Percentiles rank a stretch among this genome's conserved stretches.
Conservation (phyloP, 495 filamentous ascomycete species). For the Aspergillus incahuasiensis region DNA sequence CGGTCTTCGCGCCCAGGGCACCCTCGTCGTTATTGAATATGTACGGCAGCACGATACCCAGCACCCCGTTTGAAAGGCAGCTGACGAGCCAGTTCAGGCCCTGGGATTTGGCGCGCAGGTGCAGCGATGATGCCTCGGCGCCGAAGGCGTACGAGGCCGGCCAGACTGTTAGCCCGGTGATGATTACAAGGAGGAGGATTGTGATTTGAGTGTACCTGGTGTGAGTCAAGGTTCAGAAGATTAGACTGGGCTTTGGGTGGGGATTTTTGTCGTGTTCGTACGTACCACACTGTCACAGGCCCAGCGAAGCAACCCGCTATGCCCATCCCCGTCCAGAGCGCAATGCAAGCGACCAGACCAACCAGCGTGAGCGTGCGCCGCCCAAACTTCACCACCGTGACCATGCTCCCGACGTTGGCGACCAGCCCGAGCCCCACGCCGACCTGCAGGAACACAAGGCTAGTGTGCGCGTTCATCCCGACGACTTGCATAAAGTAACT, state of each 20-base stretch:
- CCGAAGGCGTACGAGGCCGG: constrained; percentile 33
- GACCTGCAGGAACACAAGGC: constrained; percentile 29
- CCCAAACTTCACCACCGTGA: constrained; percentile 25
- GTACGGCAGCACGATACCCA: constrained; percentile 30
- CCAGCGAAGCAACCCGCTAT: constrained; percentile 31
- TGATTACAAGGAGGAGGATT: constrained; percentile 24
- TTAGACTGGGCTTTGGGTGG: too few species aligned
- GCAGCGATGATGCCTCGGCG: constrained; percentile 29
- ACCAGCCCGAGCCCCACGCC: constrained; percentile 29
- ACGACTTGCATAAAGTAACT: constrained; percentile 36
- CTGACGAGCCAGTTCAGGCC: constrained; percentile 32
- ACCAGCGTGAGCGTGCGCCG: constrained; percentile 21
- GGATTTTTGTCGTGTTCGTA: too few species aligned
- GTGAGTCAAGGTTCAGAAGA: not conserved
- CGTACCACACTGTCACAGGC: constrained; percentile 27
- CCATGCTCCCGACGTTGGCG: constrained; percentile 28
- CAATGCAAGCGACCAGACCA: constrained; percentile 13
- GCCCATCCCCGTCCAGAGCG: constrained; percentile 31
- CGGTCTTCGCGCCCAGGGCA: constrained; percentile 27
- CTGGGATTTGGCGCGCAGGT: constrained; percentile 31
- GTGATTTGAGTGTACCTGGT: constrained; percentile 29
- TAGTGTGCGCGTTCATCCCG: constrained; percentile 27
- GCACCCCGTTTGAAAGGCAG: constrained; percentile 22
- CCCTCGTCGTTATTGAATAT: constrained; percentile 33
- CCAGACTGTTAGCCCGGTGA: constrained; percentile 30